Conservation (phyloP, 345 rosid species). For the Camelina laxa region DNA sequence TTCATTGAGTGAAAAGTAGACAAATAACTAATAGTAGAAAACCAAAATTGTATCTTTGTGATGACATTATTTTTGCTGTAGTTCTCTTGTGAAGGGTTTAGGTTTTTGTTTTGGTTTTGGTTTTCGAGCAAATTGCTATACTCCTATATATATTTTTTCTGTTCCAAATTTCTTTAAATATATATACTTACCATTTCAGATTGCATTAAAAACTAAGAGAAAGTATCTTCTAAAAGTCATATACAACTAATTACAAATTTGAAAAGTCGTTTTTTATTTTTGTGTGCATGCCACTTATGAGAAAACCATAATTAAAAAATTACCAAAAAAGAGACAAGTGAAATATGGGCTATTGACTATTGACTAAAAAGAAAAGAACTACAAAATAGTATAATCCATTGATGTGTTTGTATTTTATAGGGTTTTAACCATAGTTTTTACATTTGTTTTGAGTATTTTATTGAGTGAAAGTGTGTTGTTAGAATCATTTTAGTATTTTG, state of each 20-base stretch:
- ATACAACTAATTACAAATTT: background rate
- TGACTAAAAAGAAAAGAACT: too few relatives aligned
- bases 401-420: too few relatives aligned
- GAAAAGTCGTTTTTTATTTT: too few relatives aligned
- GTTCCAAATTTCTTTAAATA: background rate
- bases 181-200: background rate
- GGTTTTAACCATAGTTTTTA: too few relatives aligned
- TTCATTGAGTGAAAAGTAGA: slow-evolving; percentile 9
- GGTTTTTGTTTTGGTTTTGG: background rate
- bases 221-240: background rate
- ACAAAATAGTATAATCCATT: too few relatives aligned
- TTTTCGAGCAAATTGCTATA: background rate
- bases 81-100: background rate
- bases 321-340: too few relatives aligned
- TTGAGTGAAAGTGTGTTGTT: too few relatives aligned
- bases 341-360: too few relatives aligned
- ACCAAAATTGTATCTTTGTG: background rate
- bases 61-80: background rate
- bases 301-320: too few relatives aligned
- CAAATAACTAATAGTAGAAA: background rate
- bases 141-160: background rate
- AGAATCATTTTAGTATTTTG: too few relatives aligned
- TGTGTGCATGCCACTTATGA: too few relatives aligned
- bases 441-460: too few relatives aligned
- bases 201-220: background rate